phyloP scores from a whole-genome alignment of 176 grass and related monocot genomes.

The Tillandsia leiboldiana region DNA sequence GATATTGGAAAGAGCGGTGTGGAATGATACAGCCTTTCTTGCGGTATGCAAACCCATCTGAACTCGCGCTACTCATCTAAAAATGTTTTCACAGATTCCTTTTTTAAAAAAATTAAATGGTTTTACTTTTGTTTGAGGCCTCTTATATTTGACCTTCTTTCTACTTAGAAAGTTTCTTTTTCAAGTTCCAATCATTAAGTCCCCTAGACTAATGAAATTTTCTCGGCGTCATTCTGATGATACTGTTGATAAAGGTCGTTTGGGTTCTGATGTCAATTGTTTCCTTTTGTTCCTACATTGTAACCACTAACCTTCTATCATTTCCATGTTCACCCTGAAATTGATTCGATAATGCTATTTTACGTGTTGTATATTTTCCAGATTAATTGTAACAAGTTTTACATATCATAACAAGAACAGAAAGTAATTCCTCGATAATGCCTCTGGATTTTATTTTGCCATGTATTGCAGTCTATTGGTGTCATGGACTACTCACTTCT shows the following conservation, averaged over 20 bases:
- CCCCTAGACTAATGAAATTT: too few species aligned
- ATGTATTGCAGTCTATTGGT: slow-evolving; percentile 38
- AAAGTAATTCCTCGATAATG: not conserved
- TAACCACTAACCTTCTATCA: too few species aligned
- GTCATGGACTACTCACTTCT: slow-evolving; percentile 95
- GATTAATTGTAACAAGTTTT: too few species aligned
- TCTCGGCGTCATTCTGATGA: too few species aligned
- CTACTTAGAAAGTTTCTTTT: not conserved
- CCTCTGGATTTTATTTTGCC: not conserved
- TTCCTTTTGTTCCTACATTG: too few species aligned
- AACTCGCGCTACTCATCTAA: not conserved
- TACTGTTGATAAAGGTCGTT: too few species aligned
- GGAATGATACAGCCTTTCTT: slow-evolving; percentile 93
- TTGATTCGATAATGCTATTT: too few species aligned
- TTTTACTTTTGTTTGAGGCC: not conserved
- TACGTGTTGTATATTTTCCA: too few species aligned
- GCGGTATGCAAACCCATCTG: slow-evolving; percentile 40
- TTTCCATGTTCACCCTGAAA: too few species aligned
- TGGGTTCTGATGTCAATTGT: too few species aligned
- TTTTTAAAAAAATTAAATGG: not conserved
- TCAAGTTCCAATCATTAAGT: too few species aligned
- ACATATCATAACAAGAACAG: too few species aligned
- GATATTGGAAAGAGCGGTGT: slow-evolving; percentile 67
- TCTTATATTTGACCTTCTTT: not conserved
- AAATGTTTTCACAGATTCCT: not conserved